Base-by-base conservation (phyloP, 2,329 filamentous ascomycete genomes). In the Cytospora mali region DNA sequence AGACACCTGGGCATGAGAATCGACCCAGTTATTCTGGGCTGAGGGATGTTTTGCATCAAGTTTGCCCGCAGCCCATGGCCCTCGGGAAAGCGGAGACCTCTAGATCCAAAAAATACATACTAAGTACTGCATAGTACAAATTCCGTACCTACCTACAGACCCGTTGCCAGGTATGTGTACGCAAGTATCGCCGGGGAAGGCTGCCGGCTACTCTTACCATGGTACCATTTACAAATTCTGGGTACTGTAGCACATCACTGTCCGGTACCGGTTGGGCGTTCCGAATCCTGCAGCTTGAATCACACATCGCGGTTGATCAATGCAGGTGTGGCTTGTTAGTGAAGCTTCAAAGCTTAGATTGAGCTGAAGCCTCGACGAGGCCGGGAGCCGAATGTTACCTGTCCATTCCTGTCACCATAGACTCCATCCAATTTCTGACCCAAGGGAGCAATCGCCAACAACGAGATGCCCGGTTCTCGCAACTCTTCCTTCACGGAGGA, bases 131-230 rank as follows among this genome's bases (percentile, higher is more conserved):
- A 3, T 9, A 31, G 33, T 42, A 50, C 13, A 4, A 18, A 6
- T n/a, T n/a, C n/a, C n/a, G 25, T 28, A 21, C 28, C 13, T 58
- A 58, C 57, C 25, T 21, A 18, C n/a, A n/a, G n/a, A n/a, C n/a
- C n/a, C n/a, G n/a, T n/a, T n/a, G 35, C 31, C 25, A 50, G 39
- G 56, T 14, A 18, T 16, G 14, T 11, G 2, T 52, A 23, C 46
- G 18, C 29, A n/a, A 48, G 33, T 56, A 29, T 51, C 55, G 25
- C 55, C 61, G 61, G 61, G 61, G 55, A 62, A 58, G 39, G 50
- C 55, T 59, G 50, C 61, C 61, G 57, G 57, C n/a, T n/a, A n/a
- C n/a, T n/a, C n/a, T 54, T 60, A 51, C 53, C 57, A 31, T 21
- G 28, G 39, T 52, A 25, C 21, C 49, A 29, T 33, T 52, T 42